A percentile compares a stretch with the other conserved stretches of the same genome.
phyloP scores from a whole-genome alignment of 768 basidiomycete species.

The Leccinum rimulosum region DNA sequence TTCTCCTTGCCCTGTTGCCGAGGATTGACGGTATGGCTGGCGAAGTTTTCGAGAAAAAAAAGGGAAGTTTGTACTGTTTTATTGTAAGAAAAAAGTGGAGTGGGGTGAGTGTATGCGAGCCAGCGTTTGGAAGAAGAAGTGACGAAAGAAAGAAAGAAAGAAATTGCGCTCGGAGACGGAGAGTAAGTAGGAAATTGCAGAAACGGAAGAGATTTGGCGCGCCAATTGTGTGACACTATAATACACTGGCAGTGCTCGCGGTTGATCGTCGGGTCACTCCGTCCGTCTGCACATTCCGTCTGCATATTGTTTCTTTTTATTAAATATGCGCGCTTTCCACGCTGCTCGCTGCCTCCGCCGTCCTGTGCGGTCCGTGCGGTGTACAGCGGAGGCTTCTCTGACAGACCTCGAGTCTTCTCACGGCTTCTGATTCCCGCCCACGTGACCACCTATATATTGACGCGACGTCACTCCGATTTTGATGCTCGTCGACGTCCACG shows the following conservation, averaged over 20 bases:
- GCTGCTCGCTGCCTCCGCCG: slow-evolving; percentile 11
- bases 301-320: background rate
- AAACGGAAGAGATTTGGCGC: slow-evolving; percentile 18
- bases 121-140: slow-evolving; percentile 22
- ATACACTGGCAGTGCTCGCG: too few relatives aligned
- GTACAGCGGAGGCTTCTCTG: background rate
- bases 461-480: slow-evolving; percentile 7
- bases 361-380: slow-evolving; percentile 11
- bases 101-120: slow-evolving; percentile 14
- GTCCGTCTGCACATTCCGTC: slow-evolving; percentile 1
- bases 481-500: slow-evolving; percentile 8
- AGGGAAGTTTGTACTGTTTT: slow-evolving; percentile 13
- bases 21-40: slow-evolving; percentile 71
- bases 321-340: slow-evolving; percentile 5
- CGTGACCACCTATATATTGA: slow-evolving; percentile 12
- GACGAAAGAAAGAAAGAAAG: slow-evolving; percentile 5
- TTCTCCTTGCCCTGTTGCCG: slow-evolving; percentile 62
- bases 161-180: slow-evolving; percentile 5
- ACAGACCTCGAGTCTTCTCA: background rate
- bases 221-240: slow-evolving; percentile 10
- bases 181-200: slow-evolving; percentile 9
- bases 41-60: slow-evolving; percentile 16
- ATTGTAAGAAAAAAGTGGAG: slow-evolving; percentile 9
- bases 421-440: background rate
- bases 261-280: background rate